Base-by-base conservation (phyloP, 805 yeast genomes). In the Metschnikowia bowlesiae region DNA sequence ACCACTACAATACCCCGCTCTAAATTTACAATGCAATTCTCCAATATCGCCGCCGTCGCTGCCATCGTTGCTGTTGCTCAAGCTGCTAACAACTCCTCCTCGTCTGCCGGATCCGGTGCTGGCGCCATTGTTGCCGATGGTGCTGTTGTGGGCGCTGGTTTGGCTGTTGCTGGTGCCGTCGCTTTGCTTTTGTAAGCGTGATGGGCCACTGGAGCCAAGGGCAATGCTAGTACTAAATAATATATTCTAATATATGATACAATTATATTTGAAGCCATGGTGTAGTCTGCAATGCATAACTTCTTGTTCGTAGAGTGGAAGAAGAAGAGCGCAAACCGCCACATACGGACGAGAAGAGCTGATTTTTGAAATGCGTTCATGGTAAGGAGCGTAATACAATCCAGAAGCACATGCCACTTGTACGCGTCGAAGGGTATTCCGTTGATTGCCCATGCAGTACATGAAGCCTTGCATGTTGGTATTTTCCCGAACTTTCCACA, bases 11-110 rank as follows among this genome's bases (percentile, higher is more conserved):
- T 35, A 45, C 9, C 34, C 16, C 29, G 7, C 40, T 29, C 29
- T 43, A 28, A 31, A 32, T 5, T 33, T 9, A 53, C 11, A 38
- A 62, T 62, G 65, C 58, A 61, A 47, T 55, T 60, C 52, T 51
- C 63, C 46, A 57, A 56, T 50, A 48, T 61, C 46, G 46, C 54
- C 46, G 43, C 54, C 37, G 52, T 49, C 44, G 56, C 60, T 29
- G 54, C 59, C 29, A 51, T 53, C 39, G 63, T 57, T 44, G 55
- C 59, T 43, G 57, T 59, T 39, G 63, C 58, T 28, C 62, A 56
- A 31, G 63, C 62, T 46, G 63, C 61, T 29, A 59, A 59, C 53
- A 50, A 53, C 46, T 50, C 60, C 41, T 49, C 56, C 49, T 49
- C 57, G 33, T 42, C 53, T 34, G 31, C 57, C 22, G 42, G 50